Conservation (phyloP, 345 rosid species). For the Mercurialis annua region DNA sequence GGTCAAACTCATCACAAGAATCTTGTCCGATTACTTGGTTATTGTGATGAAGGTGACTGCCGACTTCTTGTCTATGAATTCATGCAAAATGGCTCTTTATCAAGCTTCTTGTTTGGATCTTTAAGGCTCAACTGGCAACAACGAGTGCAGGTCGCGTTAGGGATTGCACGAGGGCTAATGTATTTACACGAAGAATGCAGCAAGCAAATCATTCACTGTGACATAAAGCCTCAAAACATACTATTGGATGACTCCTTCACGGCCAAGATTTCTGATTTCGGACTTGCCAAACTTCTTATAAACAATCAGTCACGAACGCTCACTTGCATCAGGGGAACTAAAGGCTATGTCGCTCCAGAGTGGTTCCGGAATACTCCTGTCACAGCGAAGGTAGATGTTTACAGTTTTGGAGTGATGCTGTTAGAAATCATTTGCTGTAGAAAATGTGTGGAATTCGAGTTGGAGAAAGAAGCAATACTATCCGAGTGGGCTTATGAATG, state of each 20-base stretch:
- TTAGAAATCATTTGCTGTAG: conserved; percentile 26
- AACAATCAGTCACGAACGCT: conserved; percentile 1
- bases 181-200: conserved; percentile 15
- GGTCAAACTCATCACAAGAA: conserved; percentile 6
- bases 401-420: conserved; percentile 23
- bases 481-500: conserved; percentile 20
- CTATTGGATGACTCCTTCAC: conserved; percentile 9
- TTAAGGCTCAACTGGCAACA: conserved; percentile 2
- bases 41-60: conserved; percentile 1
- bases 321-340: conserved; percentile 3
- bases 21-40: conserved; percentile 5
- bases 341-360: conserved; percentile 16
- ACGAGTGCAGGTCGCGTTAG: conserved; percentile 6
- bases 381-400: conserved; percentile 22
- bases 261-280: conserved; percentile 12
- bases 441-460: not conserved
- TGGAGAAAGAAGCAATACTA: conserved; percentile 2
- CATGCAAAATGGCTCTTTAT: not conserved
- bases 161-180: conserved; percentile 8
- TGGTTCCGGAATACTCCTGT: conserved; percentile 10
- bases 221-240: conserved; percentile 11
- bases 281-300: conserved; percentile 15
- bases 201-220: conserved; percentile 14
- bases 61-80: conserved; percentile 11
- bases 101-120: conserved; percentile 5